Evolutionary conservation across 768 basidiomycete species (phyloP).

Genomic region (Serendipita sp.): DNA sequence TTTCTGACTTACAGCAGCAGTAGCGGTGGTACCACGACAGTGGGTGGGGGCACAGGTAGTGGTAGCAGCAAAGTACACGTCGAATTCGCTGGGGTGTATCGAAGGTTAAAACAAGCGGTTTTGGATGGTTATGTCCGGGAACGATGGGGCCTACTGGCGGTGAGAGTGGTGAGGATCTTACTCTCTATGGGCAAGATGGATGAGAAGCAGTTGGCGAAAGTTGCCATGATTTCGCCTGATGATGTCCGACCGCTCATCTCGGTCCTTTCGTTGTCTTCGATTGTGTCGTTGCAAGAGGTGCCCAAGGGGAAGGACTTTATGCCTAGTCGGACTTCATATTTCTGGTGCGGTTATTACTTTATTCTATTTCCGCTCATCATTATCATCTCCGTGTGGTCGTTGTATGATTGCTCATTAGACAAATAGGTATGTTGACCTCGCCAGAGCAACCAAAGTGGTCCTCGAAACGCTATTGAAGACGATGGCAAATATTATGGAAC

Average conservation of each 20-base stretch:
- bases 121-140: slow-evolving; percentile 69
- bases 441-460: slow-evolving; percentile 64
- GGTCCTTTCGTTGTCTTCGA: slow-evolving; percentile 57
- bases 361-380: not conserved
- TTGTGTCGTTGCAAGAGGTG: slow-evolving; percentile 86
- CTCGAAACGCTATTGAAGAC: slow-evolving; percentile 76
- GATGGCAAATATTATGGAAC: slow-evolving; percentile 64
- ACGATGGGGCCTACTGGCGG: slow-evolving; percentile 66
- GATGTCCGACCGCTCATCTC: slow-evolving; percentile 70
- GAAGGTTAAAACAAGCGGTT: slow-evolving; percentile 48
- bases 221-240: slow-evolving; percentile 82
- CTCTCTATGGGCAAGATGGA: slow-evolving; percentile 80
- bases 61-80: slow-evolving; percentile 44
- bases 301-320: slow-evolving; percentile 82
- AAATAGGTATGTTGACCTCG: slow-evolving; percentile 74
- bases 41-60: no score
- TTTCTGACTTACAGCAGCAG: not conserved
- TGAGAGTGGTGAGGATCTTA: slow-evolving; percentile 65
- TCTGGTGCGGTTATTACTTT: slow-evolving; percentile 41
- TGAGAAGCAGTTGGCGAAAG: slow-evolving; percentile 88
- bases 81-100: slow-evolving; percentile 58
- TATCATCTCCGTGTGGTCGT: slow-evolving; percentile 10
- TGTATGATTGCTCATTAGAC: not conserved
- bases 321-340: slow-evolving; percentile 74
- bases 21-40: no score